These are phyloP conservation scores for Diaporthe australafricana DNA, from an alignment of 2,329 filamentous ascomycete species.

Conservation along the genomic window DNA sequence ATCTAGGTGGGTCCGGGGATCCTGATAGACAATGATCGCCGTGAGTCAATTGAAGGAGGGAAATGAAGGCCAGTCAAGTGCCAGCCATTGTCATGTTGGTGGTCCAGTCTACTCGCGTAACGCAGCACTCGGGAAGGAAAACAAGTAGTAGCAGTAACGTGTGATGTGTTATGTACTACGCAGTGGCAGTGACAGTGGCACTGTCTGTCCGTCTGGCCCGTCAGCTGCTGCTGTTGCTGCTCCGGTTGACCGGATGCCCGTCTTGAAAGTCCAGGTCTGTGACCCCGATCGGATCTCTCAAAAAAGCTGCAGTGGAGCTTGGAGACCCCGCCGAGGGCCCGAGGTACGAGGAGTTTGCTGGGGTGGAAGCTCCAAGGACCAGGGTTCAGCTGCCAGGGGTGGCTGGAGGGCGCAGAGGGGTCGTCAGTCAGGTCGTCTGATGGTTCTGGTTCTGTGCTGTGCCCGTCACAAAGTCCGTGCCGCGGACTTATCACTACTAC, in stretches of 20 bases:
- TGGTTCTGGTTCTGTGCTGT: constrained; percentile 1
- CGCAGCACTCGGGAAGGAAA: no score
- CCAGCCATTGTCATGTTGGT: neutral
- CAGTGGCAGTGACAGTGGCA: neutral
- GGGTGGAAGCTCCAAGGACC: constrained; percentile 19
- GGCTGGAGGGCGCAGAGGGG: neutral
- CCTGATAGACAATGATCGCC: neutral
- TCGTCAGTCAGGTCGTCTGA: neutral
- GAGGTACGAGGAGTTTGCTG: constrained; percentile 10
- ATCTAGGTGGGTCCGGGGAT: neutral
- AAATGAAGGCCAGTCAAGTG: neutral
- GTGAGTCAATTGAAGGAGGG: constrained; percentile 14
- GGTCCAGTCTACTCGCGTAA: no score
- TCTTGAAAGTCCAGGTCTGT: constrained; percentile 14
- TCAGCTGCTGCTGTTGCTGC: neutral
- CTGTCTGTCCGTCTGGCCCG: no score
- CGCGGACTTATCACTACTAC: neutral
- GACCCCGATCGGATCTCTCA: constrained; percentile 26
- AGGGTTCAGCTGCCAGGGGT: neutral
- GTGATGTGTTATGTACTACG: constrained; percentile 15
- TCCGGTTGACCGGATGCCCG: constrained; percentile 22
- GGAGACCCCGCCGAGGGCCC: constrained; percentile 20
- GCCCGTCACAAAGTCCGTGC: constrained; percentile 1
- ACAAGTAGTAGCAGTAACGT: no score
- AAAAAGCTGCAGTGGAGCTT: constrained; percentile 23